Evolutionary conservation across 2,329 filamentous ascomycete genomes (phyloP), one percentile per base, ranked within the genome.

Genomic region (Aspergillus phoenicis): DNA sequence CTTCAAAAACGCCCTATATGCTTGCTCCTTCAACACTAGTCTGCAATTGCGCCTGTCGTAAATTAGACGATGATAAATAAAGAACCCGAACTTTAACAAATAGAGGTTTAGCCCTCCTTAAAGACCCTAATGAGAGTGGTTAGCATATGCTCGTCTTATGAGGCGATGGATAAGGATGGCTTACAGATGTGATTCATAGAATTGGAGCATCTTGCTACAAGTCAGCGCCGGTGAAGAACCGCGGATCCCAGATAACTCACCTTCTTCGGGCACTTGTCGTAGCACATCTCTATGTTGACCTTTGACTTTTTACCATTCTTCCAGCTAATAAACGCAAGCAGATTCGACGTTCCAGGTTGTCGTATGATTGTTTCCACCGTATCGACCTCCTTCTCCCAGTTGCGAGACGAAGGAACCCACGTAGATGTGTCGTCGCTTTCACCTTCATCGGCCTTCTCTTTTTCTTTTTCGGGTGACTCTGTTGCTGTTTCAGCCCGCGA

Each of bases 121-220:
- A 78, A 78, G 38, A 77, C 74, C 53, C 76, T 75, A 4, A 11
- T 6, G 41, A 6, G 57, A 56, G 57, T 59, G 5, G 52, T 72
- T 64, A 70, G 66, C 22, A 53, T 24, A 2, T 8, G 11, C 26
- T 30, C n/a, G 8, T 17, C 10, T 17, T 49, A 28, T 30, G 8
- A 11, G 47, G 8, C 7, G 8, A 5, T 11, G 3, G 11, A 26
- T 51, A 15, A 5, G 41, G 51, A 26, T 28, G 33, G 70, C 77
- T 73, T 73, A 81, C 78, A 83, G 69, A 67, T 83, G 80, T 41
- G 72, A 68, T 67, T 83, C 80, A 61, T 82, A 83, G 57, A 82
- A 83, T 60, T 76, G 70, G 10, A 82, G 75, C 80, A 83, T 82
- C 74, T 80, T 57, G 8, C 15, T 48, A 13, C 8, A 47, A 13